A percentile compares a stretch with the other conserved stretches of the same genome.
phyloP scores from a whole-genome alignment of 805 yeast genomes.

The Nakazawaea ishiwadae region DNA sequence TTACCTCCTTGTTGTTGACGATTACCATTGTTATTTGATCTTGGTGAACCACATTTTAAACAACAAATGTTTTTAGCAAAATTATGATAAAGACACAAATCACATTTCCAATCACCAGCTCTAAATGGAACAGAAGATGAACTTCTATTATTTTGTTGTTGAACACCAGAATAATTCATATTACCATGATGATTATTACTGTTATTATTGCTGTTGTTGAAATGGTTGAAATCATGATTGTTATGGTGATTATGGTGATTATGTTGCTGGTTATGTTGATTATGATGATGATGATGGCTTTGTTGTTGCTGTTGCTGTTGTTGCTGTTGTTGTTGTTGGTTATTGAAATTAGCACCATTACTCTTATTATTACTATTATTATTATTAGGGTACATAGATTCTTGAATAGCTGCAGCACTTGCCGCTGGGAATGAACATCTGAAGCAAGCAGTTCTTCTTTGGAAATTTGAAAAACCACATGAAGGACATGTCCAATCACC shows the following conservation, averaged over 20 bases:
- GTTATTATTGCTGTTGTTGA: slow-evolving; percentile 16
- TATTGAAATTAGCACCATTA: slow-evolving; percentile 12
- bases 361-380: slow-evolving; percentile 12
- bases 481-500: slow-evolving; percentile 99
- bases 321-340: slow-evolving; percentile 12
- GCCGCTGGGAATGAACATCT: slow-evolving; percentile 87
- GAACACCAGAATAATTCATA: slow-evolving; percentile 15
- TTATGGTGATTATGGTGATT: slow-evolving; percentile 4
- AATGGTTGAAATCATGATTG: slow-evolving; percentile 11
- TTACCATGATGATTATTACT: slow-evolving; percentile 14
- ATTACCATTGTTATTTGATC: slow-evolving; percentile 20
- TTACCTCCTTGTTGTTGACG: too few species aligned
- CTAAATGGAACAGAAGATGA: slow-evolving; percentile 75
- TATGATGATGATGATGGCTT: slow-evolving; percentile 1
- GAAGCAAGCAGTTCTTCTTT: slow-evolving; percentile 90
- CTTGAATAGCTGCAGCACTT: slow-evolving; percentile 65
- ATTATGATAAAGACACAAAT: slow-evolving; percentile 80
- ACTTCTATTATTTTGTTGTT: slow-evolving; percentile 16
- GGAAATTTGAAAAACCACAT: slow-evolving; percentile 93
- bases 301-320: slow-evolving; percentile 8
- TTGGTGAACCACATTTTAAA: slow-evolving; percentile 82
- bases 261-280: neutral
- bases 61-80: slow-evolving; percentile 88
- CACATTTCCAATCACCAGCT: slow-evolving; percentile 98
- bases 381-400: slow-evolving; percentile 38